Conservation (phyloP, 768 basidiomycete species). For the Lentinula sp. region DNA sequence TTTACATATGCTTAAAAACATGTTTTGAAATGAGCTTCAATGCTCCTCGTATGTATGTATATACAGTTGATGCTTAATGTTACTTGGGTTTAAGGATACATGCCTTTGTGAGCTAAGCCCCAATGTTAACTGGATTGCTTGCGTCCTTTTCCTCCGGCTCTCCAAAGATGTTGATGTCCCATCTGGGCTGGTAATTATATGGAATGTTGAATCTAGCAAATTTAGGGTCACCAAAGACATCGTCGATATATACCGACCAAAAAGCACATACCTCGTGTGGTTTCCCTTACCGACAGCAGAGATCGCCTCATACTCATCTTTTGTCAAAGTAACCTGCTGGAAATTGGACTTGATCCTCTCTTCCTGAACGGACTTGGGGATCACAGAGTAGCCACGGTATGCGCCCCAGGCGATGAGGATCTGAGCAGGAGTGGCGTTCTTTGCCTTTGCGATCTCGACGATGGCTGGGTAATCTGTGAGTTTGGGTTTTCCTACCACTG, state of each 20-base stretch:
- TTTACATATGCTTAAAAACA: too few species aligned
- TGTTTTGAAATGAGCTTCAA: too few species aligned
- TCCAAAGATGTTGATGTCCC: slow-evolving; percentile 71
- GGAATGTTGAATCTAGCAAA: slow-evolving; percentile 62
- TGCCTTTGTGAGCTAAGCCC: not conserved
- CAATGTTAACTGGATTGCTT: slow-evolving; percentile 27
- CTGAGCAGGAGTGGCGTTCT: slow-evolving; percentile 68
- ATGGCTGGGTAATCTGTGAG: slow-evolving; percentile 65
- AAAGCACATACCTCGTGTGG: slow-evolving; percentile 28
- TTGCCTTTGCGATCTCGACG: slow-evolving; percentile 52
- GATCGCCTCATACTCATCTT: slow-evolving; percentile 64
- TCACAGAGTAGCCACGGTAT: slow-evolving; percentile 71
- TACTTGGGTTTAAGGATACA: too few species aligned
- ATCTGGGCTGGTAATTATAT: slow-evolving; percentile 47
- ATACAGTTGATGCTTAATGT: too few species aligned
- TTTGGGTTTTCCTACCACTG: slow-evolving; percentile 56
- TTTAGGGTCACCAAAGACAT: not conserved
- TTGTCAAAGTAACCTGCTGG: slow-evolving; percentile 60
- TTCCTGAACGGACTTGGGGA: slow-evolving; percentile 77
- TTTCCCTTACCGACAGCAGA: slow-evolving; percentile 42
- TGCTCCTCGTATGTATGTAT: too few species aligned
- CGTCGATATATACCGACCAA: not conserved
- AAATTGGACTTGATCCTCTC: slow-evolving; percentile 74
- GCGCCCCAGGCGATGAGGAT: slow-evolving; percentile 80
- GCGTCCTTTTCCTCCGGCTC: slow-evolving; percentile 52